Conservation (phyloP, 2,329 filamentous ascomycete species). For the Verticillium tricorpus region DNA sequence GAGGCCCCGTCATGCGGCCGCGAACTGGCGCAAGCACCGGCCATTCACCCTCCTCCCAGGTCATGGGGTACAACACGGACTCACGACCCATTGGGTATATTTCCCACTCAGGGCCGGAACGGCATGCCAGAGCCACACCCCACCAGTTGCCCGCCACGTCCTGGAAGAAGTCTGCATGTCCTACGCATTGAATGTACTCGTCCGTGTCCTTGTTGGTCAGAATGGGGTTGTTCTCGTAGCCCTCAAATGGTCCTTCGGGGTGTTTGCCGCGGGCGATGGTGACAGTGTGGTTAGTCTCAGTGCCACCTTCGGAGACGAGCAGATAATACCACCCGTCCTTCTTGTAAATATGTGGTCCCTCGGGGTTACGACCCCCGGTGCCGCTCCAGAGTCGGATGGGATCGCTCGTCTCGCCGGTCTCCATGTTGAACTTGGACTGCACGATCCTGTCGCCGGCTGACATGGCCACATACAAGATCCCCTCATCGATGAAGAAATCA, state of each 20-base stretch:
- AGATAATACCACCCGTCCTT: constrained; percentile 49
- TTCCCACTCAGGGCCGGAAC: constrained; percentile 30
- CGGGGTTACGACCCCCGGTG: constrained; percentile 35
- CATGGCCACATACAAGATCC: constrained; percentile 44
- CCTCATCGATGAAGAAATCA: constrained; percentile 44
- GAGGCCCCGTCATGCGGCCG: constrained; percentile 27
- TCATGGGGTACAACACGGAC: constrained; percentile 33
- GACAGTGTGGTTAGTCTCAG: constrained; percentile 41
- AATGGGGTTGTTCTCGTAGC: constrained; percentile 37
- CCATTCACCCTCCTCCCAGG: constrained; percentile 28
- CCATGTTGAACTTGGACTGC: constrained; percentile 31
- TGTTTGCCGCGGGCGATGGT: constrained; percentile 39
- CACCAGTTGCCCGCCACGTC: constrained; percentile 37
- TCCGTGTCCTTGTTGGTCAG: constrained; percentile 39
- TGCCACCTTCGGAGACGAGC: constrained; percentile 48
- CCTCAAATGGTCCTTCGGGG: constrained; percentile 39
- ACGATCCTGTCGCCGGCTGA: constrained; percentile 26
- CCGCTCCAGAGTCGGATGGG: constrained; percentile 42
- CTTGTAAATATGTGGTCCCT: constrained; percentile 51
- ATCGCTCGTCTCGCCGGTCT: constrained; percentile 32
- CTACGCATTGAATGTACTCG: constrained; percentile 46
- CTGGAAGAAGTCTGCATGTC: constrained; percentile 53
- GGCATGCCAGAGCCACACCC: constrained; percentile 34
- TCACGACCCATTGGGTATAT: constrained; percentile 40
- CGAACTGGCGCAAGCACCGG: constrained; percentile 22